Evolutionary conservation across 169 alveolate species (phyloP).

Genomic region (Miamiensis avidus): DNA sequence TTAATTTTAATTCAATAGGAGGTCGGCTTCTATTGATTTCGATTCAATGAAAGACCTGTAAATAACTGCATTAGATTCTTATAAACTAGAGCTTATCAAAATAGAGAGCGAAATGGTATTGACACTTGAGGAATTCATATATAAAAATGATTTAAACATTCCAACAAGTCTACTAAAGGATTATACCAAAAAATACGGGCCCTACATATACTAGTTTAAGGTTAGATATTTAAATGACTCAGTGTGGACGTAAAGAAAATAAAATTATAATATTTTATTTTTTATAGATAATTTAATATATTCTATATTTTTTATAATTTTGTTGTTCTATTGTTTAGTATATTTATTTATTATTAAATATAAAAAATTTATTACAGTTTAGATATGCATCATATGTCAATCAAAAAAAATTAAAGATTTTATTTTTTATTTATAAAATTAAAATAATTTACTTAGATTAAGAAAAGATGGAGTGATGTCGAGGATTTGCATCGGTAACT

Average conservation of each 20-base stretch:
- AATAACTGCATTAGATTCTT: not conserved
- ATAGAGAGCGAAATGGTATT: not conserved
- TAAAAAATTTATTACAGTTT: not conserved
- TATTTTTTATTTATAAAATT: no score
- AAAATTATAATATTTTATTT: no score
- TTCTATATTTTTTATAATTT: no score
- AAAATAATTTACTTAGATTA: not conserved
- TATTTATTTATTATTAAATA: no score
- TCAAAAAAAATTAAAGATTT: no score
- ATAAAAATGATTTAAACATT: no score
- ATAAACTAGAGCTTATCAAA: not conserved
- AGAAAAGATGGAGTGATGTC: not conserved
- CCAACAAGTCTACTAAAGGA: not conserved
- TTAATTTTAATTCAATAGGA: not conserved
- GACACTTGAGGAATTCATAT: not conserved
- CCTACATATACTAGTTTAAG: no score
- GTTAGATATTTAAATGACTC: not conserved
- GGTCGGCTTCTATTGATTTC: not conserved
- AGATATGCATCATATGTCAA: no score
- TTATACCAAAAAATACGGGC: not conserved
- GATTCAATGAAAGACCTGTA: not conserved
- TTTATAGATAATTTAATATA: no score
- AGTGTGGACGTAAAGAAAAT: not conserved
- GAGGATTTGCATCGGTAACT: no score
- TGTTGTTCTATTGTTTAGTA: no score